A percentile compares a stretch with the other conserved stretches of the same genome.
Conservation (phyloP, 2,329 filamentous ascomycete genomes). For the Trichophyton mentagrophytes region DNA sequence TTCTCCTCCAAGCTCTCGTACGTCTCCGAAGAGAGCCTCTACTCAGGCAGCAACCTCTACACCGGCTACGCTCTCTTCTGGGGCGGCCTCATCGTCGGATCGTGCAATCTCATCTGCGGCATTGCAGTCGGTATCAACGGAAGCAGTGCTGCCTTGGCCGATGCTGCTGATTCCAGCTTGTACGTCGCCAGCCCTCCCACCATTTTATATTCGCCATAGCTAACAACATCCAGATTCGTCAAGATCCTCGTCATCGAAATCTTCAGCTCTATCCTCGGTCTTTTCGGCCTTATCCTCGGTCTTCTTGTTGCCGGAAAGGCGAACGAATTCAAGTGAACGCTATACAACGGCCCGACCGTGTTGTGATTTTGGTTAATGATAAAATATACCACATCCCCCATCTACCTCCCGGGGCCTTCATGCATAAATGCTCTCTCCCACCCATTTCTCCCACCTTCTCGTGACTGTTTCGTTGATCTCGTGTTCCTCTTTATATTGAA, state of each 20-base stretch:
- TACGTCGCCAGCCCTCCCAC: conserved; percentile 44
- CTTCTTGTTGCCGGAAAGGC: conserved; percentile 79
- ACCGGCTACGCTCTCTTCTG: conserved; percentile 94
- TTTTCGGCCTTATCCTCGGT: conserved; percentile 93
- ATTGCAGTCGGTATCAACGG: conserved; percentile 96
- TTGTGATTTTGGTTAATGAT: conserved; percentile 2
- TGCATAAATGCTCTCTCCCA: not conserved
- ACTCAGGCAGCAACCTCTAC: conserved; percentile 72
- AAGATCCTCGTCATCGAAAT: conserved; percentile 99
- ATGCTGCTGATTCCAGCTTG: conserved; percentile 84
- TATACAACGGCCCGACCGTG: not conserved
- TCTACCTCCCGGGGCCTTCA: not conserved
- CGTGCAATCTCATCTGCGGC: conserved; percentile 93
- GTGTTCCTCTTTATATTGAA: not conserved
- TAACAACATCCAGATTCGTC: conserved; percentile 57
- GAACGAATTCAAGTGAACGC: conserved; percentile 46
- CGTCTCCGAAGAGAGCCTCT: conserved; percentile 51
- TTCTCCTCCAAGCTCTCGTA: conserved; percentile 77
- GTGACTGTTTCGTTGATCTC: not conserved
- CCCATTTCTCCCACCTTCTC: not conserved
- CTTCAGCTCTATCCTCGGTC: conserved; percentile 91
- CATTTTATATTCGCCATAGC: not conserved
- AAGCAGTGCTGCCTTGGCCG: conserved; percentile 86
- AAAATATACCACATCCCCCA: not conserved
- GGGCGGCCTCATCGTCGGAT: conserved; percentile 84